Conservation (phyloP, 192 early-diverging fungal species). For the Oehlia diaphana region DNA sequence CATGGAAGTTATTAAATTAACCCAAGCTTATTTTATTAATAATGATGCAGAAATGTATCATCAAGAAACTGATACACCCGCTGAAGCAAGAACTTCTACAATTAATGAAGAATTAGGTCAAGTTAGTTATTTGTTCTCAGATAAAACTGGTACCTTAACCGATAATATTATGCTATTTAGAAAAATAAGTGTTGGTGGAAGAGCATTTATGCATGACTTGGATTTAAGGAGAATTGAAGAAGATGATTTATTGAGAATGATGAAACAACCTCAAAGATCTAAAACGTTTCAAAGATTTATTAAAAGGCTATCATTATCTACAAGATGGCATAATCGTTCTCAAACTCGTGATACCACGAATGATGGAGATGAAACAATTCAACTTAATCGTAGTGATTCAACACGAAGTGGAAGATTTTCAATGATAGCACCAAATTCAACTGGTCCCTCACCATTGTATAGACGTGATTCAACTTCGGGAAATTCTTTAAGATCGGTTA, state of each 20-base stretch:
- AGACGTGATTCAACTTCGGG: not conserved
- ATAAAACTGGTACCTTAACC: conserved; percentile 90
- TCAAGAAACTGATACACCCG: conserved; percentile 64
- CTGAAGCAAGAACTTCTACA: conserved; percentile 72
- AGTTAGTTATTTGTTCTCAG: conserved; percentile 86
- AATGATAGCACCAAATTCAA: conserved; percentile 24
- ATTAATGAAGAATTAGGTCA: conserved; percentile 89
- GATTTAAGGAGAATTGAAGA: conserved; percentile 48
- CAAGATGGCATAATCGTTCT: not conserved
- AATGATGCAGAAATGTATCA: conserved; percentile 82
- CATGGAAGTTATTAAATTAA: conserved; percentile 80
- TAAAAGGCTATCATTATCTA: not conserved
- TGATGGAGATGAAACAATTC: not conserved
- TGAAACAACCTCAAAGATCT: conserved; percentile 7
- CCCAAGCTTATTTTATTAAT: conserved; percentile 75
- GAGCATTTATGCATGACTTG: conserved; percentile 59
- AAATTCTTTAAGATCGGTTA: not conserved
- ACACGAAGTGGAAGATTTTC: conserved; percentile 14
- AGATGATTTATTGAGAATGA: conserved; percentile 25
- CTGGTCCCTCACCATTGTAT: conserved; percentile 13
- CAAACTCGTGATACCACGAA: not conserved
- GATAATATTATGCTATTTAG: conserved; percentile 85
- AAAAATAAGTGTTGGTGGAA: conserved; percentile 63
- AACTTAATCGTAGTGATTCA: conserved; percentile 6
- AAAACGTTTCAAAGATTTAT: not conserved